Evolutionary conservation across 805 yeast species (phyloP), one percentile per base, ranked within the genome.

Genomic region (Cyberlindnera nakhonratchasimensis): DNA sequence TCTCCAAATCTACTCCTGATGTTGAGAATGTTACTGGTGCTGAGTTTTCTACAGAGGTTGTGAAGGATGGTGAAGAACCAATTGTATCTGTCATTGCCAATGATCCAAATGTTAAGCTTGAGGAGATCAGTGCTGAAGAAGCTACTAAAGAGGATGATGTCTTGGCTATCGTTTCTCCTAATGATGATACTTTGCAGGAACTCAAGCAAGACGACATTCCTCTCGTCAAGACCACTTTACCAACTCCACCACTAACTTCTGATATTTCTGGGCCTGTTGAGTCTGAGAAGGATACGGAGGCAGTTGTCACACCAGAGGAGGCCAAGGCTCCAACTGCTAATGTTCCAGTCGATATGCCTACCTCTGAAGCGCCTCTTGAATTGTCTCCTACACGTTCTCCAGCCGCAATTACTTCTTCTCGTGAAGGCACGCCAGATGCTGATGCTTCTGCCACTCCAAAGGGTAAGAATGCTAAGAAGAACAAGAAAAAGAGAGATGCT

Each of bases 191-290:
- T 8, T 25, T 36, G 20, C 40, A 46, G 33, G 39, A 42, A 14
- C 51, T 43, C n/a, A 29, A 42, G 17, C 35, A 39, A 30, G 41
- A 42, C 2, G 33, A 46, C 22, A 14, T 45, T 10, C 30, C 40
- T 32, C 36, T 32, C 12, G 20, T 45, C 17, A 17, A 41, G 2
- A 31, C 46, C 22, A 17, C 44, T 16, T 33, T 52, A 17, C 53
- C 50, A 37, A 55, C 57, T 14, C 55, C 60, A 31, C 57, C 60
- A 9, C 38, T 21, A 4, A 53, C 59, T 10, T 32, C 52, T 18
- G 50, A 36, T 13, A 20, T 16, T 12, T 5, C 21, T 21, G 26
- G n/a, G 24, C 5, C 25, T 32, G 19, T 31, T 4, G 45, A 20
- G 34, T 20, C 25, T 32, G 25, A 33, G 20, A 13, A 33, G 26